Percentiles rank a stretch among this genome's conserved stretches.
phyloP scores from a whole-genome alignment of 2,329 filamentous ascomycete species.

The Clarireedia paspali region DNA sequence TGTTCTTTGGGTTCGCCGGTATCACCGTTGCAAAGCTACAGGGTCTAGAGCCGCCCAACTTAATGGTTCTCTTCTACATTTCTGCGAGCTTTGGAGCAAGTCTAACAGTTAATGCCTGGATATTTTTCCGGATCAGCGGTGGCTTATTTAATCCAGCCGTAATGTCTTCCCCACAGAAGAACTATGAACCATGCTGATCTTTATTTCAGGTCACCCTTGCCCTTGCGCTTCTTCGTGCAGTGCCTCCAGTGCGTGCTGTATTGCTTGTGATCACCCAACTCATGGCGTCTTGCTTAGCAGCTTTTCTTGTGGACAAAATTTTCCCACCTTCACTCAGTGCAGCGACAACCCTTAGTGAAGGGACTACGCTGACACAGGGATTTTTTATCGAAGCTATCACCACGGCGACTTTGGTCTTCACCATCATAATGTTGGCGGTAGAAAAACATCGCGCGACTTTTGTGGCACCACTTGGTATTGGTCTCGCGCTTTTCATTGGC shows the following conservation, averaged over 20 bases:
- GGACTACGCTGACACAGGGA: slow-evolving; percentile 36
- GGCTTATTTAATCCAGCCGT: slow-evolving; percentile 44
- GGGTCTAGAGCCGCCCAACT: slow-evolving; percentile 11
- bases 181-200: neutral
- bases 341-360: slow-evolving; percentile 34
- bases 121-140: slow-evolving; percentile 35
- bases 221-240: slow-evolving; percentile 30
- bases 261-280: slow-evolving; percentile 31
- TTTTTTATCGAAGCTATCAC: slow-evolving; percentile 43
- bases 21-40: slow-evolving; percentile 20
- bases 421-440: slow-evolving; percentile 42
- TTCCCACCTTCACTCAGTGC: slow-evolving; percentile 30
- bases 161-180: neutral
- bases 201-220: slow-evolving; percentile 27
- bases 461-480: slow-evolving; percentile 38
- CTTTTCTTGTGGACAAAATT: slow-evolving; percentile 35
- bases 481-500: slow-evolving; percentile 34
- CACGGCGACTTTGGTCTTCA: slow-evolving; percentile 41
- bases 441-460: slow-evolving; percentile 40
- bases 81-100: slow-evolving; percentile 28
- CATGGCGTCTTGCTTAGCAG: slow-evolving; percentile 31
- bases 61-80: slow-evolving; percentile 33
- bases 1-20: slow-evolving; percentile 30
- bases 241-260: slow-evolving; percentile 27
- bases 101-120: slow-evolving; percentile 46